phyloP scores from a whole-genome alignment of 1,139 yeast genomes.

The Chernovozyma sophiae-reginae region DNA sequence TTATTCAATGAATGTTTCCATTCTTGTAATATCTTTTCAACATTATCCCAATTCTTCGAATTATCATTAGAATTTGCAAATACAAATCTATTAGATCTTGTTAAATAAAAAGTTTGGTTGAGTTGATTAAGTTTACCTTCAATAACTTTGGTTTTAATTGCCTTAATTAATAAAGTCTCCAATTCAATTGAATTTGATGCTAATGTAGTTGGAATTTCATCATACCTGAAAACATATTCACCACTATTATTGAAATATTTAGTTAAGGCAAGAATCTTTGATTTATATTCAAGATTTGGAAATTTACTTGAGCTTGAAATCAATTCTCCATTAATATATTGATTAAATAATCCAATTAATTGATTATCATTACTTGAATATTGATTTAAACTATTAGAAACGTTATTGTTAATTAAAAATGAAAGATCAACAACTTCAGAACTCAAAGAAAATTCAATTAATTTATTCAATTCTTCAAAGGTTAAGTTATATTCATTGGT shows the following conservation, averaged over 20 bases:
- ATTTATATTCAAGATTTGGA: conserved; percentile 27
- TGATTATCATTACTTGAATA: conserved; percentile 8
- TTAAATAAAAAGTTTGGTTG: conserved; percentile 39
- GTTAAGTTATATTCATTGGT: conserved; percentile 23
- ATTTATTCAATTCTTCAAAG: conserved; percentile 28
- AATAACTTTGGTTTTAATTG: conserved; percentile 42
- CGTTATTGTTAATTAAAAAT: conserved; percentile 40
- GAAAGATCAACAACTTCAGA: conserved; percentile 44
- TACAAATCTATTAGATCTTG: conserved; percentile 41
- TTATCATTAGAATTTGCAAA: conserved; percentile 35
- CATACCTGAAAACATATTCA: conserved; percentile 30
- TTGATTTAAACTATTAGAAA: conserved; percentile 27
- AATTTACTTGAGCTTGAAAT: conserved; percentile 6
- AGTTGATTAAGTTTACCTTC: conserved; percentile 49
- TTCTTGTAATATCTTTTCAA: conserved; percentile 31
- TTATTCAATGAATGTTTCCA: conserved; percentile 42
- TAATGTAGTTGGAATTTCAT: conserved; percentile 32
- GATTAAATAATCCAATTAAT: conserved; percentile 24
- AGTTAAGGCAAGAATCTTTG: conserved; percentile 41
- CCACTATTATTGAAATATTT: conserved; percentile 28
- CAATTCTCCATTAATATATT: conserved; percentile 37
- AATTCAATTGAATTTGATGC: conserved; percentile 32
- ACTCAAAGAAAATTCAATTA: conserved; percentile 35
- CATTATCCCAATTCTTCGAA: conserved; percentile 34
- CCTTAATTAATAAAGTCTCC: conserved; percentile 40